Evolutionary conservation across 192 early-diverging fungal genomes (phyloP).

Genomic region (Gryganskiella cystojenkinii): DNA sequence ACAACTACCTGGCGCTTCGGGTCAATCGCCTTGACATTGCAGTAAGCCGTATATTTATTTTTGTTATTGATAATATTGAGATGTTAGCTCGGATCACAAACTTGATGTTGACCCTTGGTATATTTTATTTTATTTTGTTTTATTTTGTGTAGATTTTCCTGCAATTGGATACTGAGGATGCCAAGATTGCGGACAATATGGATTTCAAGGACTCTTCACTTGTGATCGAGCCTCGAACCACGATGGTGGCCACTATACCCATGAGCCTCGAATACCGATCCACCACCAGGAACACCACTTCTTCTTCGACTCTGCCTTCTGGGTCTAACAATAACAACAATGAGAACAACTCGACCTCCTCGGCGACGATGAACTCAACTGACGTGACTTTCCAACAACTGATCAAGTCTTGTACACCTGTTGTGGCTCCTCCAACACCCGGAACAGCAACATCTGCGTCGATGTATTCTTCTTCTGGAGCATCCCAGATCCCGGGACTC

Average conservation of each 20-base stretch:
- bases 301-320: no score
- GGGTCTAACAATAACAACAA: no score
- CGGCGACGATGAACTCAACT: no score
- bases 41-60: constrained; percentile 4
- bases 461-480: background rate
- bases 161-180: background rate
- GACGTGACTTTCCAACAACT: constrained; percentile 7
- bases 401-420: constrained; percentile 13
- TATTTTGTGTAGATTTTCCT: no score
- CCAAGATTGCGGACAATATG: constrained; percentile 27
- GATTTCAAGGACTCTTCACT: constrained; percentile 3
- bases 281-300: background rate
- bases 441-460: background rate
- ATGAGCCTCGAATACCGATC: constrained; percentile 35
- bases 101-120: background rate
- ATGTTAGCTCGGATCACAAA: background rate
- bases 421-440: no score
- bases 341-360: no score
- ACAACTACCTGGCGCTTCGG: constrained; percentile 38
- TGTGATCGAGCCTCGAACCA: constrained; percentile 17
- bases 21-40: constrained; percentile 10
- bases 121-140: background rate
- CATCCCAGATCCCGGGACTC: constrained; percentile 5
- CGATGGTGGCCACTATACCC: constrained; percentile 18
- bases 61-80: background rate